Percentiles rank a stretch among this genome's conserved stretches.
phyloP scores from a whole-genome alignment of 805 yeast species.

The Komagataella mondaviorum region DNA sequence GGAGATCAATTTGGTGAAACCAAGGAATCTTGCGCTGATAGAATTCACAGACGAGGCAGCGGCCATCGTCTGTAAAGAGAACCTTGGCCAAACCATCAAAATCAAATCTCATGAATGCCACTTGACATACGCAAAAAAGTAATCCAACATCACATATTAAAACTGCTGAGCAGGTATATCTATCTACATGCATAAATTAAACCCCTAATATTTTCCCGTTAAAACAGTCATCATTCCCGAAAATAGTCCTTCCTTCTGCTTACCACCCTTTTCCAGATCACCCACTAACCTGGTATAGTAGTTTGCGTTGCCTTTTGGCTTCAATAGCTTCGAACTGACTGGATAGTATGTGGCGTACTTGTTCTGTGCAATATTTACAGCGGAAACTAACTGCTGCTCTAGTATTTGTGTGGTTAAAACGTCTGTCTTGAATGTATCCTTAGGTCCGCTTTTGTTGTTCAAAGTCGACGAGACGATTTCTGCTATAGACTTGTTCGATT shows the following conservation, averaged over 20 bases:
- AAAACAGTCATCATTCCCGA: conserved; percentile 63
- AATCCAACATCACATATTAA: conserved; percentile 1
- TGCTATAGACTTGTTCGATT: conserved; percentile 13
- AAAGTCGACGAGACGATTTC: conserved; percentile 24
- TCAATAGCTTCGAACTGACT: conserved; percentile 49
- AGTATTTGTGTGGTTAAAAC: conserved; percentile 33
- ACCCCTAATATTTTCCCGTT: conserved; percentile 44
- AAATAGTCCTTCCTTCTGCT: conserved; percentile 49
- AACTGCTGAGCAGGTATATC: conserved; percentile 2
- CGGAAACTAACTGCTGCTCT: conserved; percentile 40
- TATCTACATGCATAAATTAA: not conserved
- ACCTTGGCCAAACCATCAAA: conserved; percentile 8
- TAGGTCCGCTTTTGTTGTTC: conserved; percentile 20
- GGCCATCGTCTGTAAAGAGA: conserved; percentile 22
- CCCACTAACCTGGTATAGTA: conserved; percentile 61
- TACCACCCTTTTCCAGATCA: conserved; percentile 51
- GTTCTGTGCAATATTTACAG: conserved; percentile 42
- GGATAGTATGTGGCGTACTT: conserved; percentile 52
- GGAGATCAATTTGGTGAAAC: conserved; percentile 52
- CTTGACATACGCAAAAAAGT: conserved; percentile 19
- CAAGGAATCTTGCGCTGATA: conserved; percentile 64
- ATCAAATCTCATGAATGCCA: conserved; percentile 10
- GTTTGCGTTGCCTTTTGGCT: conserved; percentile 76
- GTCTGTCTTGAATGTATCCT: conserved; percentile 31
- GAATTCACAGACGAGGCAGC: conserved; percentile 50